Conservation (phyloP, 2,329 filamentous ascomycete genomes). For the Verticillium albo-atrum region DNA sequence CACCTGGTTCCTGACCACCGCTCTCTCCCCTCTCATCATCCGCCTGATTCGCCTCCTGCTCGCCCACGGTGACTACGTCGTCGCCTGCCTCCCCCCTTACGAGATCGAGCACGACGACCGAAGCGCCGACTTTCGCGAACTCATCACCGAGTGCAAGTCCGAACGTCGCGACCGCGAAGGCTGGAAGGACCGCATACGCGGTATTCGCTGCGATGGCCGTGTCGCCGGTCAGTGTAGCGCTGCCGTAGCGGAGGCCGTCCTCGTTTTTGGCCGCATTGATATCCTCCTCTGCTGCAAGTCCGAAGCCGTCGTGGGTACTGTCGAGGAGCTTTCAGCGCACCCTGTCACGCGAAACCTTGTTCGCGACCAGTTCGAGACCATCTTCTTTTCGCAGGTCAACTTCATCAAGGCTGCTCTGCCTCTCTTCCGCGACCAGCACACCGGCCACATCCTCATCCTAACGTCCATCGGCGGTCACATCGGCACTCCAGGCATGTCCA, state of each 20-base stretch:
- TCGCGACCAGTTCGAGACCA: constrained; percentile 86
- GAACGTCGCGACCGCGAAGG: constrained; percentile 62
- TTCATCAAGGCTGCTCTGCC: constrained; percentile 88
- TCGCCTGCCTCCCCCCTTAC: constrained; percentile 73
- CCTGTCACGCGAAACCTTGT: constrained; percentile 72
- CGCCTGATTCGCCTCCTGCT: constrained; percentile 77
- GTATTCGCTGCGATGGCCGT: constrained; percentile 59
- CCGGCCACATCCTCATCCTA: constrained; percentile 85
- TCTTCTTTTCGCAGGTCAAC: constrained; percentile 95
- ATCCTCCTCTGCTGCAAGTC: constrained; percentile 87
- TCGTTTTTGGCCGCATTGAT: constrained; percentile 81
- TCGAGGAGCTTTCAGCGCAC: constrained; percentile 81
- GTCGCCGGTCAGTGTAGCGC: constrained; percentile 71
- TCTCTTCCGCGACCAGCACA: constrained; percentile 71
- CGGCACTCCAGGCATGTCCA: constrained; percentile 83
- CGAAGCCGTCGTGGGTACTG: constrained; percentile 83
- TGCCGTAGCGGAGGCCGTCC: constrained; percentile 80
- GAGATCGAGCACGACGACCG: constrained; percentile 75
- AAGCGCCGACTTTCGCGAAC: constrained; percentile 73
- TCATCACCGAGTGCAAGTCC: constrained; percentile 67
- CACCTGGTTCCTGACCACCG: constrained; percentile 89
- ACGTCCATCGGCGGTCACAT: constrained; percentile 90
- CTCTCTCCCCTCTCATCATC: constrained; percentile 79
- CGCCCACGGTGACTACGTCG: constrained; percentile 86
- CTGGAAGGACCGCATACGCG: constrained; percentile 74